Evolutionary conservation across 2,329 filamentous ascomycete genomes (phyloP).

Genomic region (Colletotrichum sp.): DNA sequence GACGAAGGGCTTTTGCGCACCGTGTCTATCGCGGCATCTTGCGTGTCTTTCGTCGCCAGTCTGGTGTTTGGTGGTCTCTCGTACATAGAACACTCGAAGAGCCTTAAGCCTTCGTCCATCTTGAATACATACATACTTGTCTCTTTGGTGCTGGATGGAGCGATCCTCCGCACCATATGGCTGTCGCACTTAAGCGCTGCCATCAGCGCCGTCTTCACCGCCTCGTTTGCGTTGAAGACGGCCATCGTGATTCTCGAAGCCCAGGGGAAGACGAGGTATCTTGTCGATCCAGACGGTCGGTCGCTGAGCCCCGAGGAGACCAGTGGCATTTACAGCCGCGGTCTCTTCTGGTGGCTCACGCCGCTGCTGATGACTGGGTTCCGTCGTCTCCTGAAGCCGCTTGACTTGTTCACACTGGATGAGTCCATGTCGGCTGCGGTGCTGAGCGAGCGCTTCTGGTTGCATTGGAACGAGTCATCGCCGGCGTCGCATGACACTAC

Average conservation of each 20-base stretch:
- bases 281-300: conserved; percentile 30
- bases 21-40: conserved; percentile 34
- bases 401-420: conserved; percentile 33
- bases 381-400: conserved; percentile 34
- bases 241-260: conserved; percentile 41
- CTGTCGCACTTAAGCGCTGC: conserved; percentile 26
- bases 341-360: conserved; percentile 43
- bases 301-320: conserved; percentile 38
- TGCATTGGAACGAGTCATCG: conserved; percentile 33
- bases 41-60: conserved; percentile 35
- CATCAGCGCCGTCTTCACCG: conserved; percentile 38
- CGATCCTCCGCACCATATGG: conserved; percentile 40
- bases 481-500: not conserved
- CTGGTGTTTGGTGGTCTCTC: conserved; percentile 39
- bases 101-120: conserved; percentile 36
- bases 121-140: conserved; percentile 36
- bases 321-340: conserved; percentile 41
- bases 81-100: conserved; percentile 39
- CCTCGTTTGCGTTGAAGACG: conserved; percentile 40
- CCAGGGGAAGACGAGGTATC: conserved; percentile 37
- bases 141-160: conserved; percentile 37
- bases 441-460: conserved; percentile 34
- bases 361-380: conserved; percentile 36
- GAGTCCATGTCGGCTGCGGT: conserved; percentile 35
- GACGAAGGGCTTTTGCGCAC: conserved; percentile 25